These are phyloP conservation scores for Amaranthus hypochondriacus DNA, from an alignment of 148 eudicot genomes.

Conservation along the genomic window DNA sequence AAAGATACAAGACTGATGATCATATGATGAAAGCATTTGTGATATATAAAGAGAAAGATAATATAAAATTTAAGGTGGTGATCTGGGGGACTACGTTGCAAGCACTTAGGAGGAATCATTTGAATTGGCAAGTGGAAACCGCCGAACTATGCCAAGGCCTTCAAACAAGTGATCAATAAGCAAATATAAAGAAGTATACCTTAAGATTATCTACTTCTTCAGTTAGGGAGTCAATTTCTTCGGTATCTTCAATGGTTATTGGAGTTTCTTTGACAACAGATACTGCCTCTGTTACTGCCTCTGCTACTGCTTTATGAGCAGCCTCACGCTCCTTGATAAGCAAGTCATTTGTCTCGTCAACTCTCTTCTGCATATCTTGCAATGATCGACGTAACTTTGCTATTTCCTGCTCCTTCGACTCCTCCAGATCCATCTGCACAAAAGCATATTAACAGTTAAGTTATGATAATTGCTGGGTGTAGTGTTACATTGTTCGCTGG, in stretches of 20 bases:
- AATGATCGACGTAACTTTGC: slow-evolving; percentile 60
- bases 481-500: no score
- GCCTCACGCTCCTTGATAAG: slow-evolving; percentile 57
- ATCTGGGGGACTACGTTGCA: neutral
- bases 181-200: slow-evolving; percentile 34
- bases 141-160: neutral
- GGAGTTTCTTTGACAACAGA: slow-evolving; percentile 57
- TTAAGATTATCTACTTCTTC: slow-evolving; percentile 70
- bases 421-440: slow-evolving; percentile 79
- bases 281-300: slow-evolving; percentile 54
- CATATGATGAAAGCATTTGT: neutral
- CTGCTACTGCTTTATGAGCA: slow-evolving; percentile 61
- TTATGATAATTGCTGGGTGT: neutral
- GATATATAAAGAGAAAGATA: neutral
- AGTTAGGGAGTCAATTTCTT: slow-evolving; percentile 51
- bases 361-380: slow-evolving; percentile 55
- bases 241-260: slow-evolving; percentile 66
- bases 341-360: slow-evolving; percentile 56
- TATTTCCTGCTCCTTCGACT: slow-evolving; percentile 71
- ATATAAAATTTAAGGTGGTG: neutral
- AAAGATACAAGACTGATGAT: neutral
- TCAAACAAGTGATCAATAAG: neutral
- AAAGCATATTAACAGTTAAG: slow-evolving; percentile 3
- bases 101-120: neutral
- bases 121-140: neutral